Evolutionary conservation across 2,329 filamentous ascomycete species (phyloP).

Genomic region (Aschersonia sp.): DNA sequence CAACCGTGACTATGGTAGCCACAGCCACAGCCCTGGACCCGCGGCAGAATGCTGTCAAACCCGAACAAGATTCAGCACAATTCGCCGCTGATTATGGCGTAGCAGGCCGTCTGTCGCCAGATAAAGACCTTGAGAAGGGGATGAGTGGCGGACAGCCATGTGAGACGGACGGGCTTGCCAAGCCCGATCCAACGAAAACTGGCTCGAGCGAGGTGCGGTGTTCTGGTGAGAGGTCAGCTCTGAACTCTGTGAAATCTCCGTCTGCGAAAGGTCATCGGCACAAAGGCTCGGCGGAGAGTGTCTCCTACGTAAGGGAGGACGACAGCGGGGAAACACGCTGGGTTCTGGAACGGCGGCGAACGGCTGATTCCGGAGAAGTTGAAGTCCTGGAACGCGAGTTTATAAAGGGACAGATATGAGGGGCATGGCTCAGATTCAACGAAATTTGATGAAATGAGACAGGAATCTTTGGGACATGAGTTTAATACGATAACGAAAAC

Average conservation of each 20-base stretch:
- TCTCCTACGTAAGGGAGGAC: conserved; percentile 55
- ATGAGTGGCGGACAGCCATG: background rate
- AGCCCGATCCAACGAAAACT: background rate
- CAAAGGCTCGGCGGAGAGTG: conserved; percentile 48
- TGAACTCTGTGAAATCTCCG: conserved; percentile 6
- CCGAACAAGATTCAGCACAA: background rate
- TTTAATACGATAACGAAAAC: too few relatives aligned
- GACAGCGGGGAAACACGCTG: conserved; percentile 44
- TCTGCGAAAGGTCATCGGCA: conserved; percentile 28
- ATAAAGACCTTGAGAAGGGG: background rate
- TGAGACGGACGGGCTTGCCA: background rate
- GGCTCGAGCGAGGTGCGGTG: background rate
- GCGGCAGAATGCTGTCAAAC: background rate
- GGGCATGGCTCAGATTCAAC: background rate
- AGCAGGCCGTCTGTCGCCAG: background rate
- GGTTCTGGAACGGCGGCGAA: conserved; percentile 55
- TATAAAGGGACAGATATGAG: conserved; percentile 38
- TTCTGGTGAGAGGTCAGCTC: background rate
- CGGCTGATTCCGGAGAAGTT: conserved; percentile 48
- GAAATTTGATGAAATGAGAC: too few relatives aligned
- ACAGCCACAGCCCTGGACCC: conserved; percentile 7
- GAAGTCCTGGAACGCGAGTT: conserved; percentile 52
- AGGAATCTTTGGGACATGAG: too few relatives aligned
- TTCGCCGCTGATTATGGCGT: background rate
- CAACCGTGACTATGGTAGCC: conserved; percentile 31